These are phyloP conservation scores for Teratosphaeria gauchensis DNA, from an alignment of 2,329 filamentous ascomycete genomes.

Conservation along the genomic window DNA sequence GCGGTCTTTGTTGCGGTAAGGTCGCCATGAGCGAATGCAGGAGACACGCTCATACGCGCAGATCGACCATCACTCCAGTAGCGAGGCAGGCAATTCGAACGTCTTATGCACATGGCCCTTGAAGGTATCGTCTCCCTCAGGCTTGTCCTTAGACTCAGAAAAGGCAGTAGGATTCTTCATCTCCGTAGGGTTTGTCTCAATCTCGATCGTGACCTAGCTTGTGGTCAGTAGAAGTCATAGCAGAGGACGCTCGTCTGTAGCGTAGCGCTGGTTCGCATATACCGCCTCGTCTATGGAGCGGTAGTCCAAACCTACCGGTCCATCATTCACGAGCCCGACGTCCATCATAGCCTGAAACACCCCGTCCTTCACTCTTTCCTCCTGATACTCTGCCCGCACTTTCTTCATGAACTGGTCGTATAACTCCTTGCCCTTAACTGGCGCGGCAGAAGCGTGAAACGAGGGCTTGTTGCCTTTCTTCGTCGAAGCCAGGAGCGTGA, in stretches of 20 bases:
- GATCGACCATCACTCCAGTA: slow-evolving; percentile 20
- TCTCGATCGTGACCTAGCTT: slow-evolving; percentile 39
- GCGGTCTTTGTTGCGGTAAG: too few species aligned
- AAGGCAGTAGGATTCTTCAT: slow-evolving; percentile 25
- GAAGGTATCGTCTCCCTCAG: slow-evolving; percentile 19
- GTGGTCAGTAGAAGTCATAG: not conserved
- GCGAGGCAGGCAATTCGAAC: slow-evolving; percentile 26
- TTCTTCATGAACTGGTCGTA: slow-evolving; percentile 78
- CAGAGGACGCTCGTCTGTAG: not conserved
- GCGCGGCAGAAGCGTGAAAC: slow-evolving; percentile 78
- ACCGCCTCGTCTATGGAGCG: slow-evolving; percentile 49
- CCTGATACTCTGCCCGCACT: slow-evolving; percentile 60
- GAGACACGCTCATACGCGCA: not conserved
- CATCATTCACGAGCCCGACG: slow-evolving; percentile 82
- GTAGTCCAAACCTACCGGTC: slow-evolving; percentile 54
- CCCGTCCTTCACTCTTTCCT: slow-evolving; percentile 81
- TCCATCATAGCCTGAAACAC: slow-evolving; percentile 99
- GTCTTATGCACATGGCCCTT: slow-evolving; percentile 25
- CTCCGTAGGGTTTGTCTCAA: slow-evolving; percentile 38
- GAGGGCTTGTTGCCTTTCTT: slow-evolving; percentile 94
- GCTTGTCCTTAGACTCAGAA: slow-evolving; percentile 3
- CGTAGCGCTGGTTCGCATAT: not conserved
- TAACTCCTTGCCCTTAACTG: slow-evolving; percentile 66
- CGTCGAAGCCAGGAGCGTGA: slow-evolving; percentile 84
- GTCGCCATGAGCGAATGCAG: not conserved